Base-by-base conservation (phyloP, 2,329 filamentous ascomycete species). In the Hymenoscyphus occultus region DNA sequence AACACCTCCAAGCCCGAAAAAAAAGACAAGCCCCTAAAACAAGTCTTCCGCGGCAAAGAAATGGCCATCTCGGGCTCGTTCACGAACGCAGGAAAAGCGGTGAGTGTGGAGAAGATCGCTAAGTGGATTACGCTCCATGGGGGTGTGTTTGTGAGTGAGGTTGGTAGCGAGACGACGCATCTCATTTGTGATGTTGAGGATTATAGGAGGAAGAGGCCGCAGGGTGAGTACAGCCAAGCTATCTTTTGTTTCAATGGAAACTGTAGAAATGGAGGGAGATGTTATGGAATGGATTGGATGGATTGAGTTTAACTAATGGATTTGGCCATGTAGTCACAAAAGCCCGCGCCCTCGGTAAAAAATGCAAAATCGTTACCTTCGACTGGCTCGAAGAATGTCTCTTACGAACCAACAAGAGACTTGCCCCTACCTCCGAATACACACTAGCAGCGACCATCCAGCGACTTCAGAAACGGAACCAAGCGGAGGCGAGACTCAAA, bases 151-250 rank as follows among this genome's bases (percentile, higher is more conserved):
- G 77, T 79, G 0, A 74, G 79, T 0, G 77, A 80, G 0, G 77
- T 92, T 19, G 80, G 80, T 32, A 74, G 80, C 0, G 71, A 79
- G 0, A 85, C 89, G 10, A 96, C 92, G 0, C 92, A 96, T 76
- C 78, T 97, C 0, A 81, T 97, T 28, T 85, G 86, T 62, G 86
- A 85, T 0, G 79, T 83, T 60, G 81, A 86, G 40, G 84, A 88
- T 16, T 93, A 86, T 76, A 82, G 83, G 67, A 72, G 71, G 39
- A 70, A 67, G 42, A 51, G 35, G 28, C 6, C 32, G 1, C 67
- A 71, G 65, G 69, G 71, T 74, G 70, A 58, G 70, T 64, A 12
- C 3, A 28, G 22, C 22, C 22, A 28, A 28, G 22, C 22, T 28
- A 3, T 28, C 22, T 28, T 28, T 28, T 28, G 3, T 28, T 28